Evolutionary conservation across 1,284 basidiomycete species (phyloP), one percentile per base, ranked within the genome.

Genomic region (Rhodotorula sp.): DNA sequence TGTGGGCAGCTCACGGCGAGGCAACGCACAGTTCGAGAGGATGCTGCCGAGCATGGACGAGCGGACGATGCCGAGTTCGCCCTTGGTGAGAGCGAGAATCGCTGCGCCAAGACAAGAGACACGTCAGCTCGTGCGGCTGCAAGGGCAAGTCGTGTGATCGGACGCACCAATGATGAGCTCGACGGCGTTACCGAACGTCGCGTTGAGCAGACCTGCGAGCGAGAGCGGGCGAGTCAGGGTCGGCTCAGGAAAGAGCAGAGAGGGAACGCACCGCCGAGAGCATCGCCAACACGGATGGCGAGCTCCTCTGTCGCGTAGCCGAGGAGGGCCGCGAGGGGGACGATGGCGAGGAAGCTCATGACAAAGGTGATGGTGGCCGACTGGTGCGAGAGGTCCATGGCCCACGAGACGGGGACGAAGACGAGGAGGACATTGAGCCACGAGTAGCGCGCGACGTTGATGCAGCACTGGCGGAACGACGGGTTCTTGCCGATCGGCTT

Each of bases 31-130:
- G 81, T 96, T 96, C n/a, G 91, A 93, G 44, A 96, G 82, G 66
- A 96, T 91, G 23, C 89, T 91, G 42, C 91, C 91, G 56, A 92
- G 85, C 86, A 92, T 87, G 87, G 90, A 78, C 23, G 72, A 61
- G 56, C 70, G 49, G 7, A 96, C 92, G 73, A 96, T 90, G 54
- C 89, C 87, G 23, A 94, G 84, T 82, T 96, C 85, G 66, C 86
- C 90, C 85, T 92, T 91, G 52, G 89, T 79, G 34, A 95, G 84
- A 10, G 93, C 94, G 56, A 91, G 91, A 73, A 97, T 85, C 34
- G 70, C 55, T 64, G 34, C 5, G 13, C 0, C 7, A 8, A 14
- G 14, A 44, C 12, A n/a, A n/a, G 34, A 19, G 34, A 19, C 9
- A 50, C 54, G 27, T 55, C 13, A 55, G 54, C 55, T 21, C 12